A percentile compares a stretch with the other conserved stretches of the same genome.
These are phyloP conservation scores for Gliomastix tumulicola DNA, from an alignment of 2,329 filamentous ascomycete species.

Conservation along the genomic window DNA sequence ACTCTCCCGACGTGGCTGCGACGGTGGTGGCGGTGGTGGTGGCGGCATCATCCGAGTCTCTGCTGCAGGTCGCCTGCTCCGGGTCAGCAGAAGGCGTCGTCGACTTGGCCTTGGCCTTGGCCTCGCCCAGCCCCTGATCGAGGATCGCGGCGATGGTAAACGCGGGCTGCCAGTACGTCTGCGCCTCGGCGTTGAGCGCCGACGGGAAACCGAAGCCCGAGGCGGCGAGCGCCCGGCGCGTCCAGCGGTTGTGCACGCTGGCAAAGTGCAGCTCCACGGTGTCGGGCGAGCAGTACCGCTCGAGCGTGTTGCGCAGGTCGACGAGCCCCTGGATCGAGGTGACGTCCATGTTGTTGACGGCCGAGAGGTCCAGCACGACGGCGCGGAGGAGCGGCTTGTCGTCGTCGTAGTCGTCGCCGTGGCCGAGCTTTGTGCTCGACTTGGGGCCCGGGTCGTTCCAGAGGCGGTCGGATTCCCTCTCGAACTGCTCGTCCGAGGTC, in stretches of 20 bases:
- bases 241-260: constrained; percentile 47
- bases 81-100: too few relatives aligned
- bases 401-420: constrained; percentile 13
- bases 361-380: constrained; percentile 49
- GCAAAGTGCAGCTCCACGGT: constrained; percentile 48
- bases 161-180: constrained; percentile 6
- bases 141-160: constrained; percentile 7
- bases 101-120: not conserved
- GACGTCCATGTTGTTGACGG: constrained; percentile 50
- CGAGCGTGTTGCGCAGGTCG: constrained; percentile 46
- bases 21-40: not conserved
- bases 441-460: constrained; percentile 46
- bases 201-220: constrained; percentile 43
- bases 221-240: constrained; percentile 45
- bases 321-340: constrained; percentile 51
- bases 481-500: constrained; percentile 26
- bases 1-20: not conserved
- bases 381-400: constrained; percentile 41
- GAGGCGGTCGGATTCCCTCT: constrained; percentile 34
- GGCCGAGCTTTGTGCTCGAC: constrained; percentile 6
- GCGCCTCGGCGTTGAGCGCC: constrained; percentile 6
- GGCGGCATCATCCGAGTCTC: not conserved
- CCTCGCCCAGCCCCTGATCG: not conserved
- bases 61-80: too few relatives aligned
- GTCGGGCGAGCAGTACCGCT: constrained; percentile 42